These are phyloP conservation scores for Linum tenue DNA, from an alignment of 345 rosid species.

Conservation along the genomic window DNA sequence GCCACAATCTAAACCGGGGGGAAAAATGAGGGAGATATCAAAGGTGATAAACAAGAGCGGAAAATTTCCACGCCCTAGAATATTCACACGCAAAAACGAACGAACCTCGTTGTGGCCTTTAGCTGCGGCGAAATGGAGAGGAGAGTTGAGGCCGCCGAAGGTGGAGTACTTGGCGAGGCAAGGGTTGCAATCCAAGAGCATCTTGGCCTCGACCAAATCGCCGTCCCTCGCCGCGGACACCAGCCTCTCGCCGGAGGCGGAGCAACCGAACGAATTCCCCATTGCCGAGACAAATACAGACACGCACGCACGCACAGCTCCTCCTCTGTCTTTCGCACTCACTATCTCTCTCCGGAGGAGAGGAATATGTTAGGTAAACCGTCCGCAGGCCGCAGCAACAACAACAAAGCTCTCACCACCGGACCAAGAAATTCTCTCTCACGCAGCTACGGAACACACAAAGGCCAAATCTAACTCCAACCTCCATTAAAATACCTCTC, in stretches of 20 bases:
- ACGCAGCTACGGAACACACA: too few species aligned
- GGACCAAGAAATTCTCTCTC: too few species aligned
- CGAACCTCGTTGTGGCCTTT: slow-evolving; percentile 97
- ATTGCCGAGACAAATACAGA: slow-evolving; percentile 17
- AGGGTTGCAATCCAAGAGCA: slow-evolving; percentile 92
- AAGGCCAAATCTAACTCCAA: too few species aligned
- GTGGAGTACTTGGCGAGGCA: slow-evolving; percentile 96
- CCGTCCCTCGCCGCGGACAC: slow-evolving; percentile 99
- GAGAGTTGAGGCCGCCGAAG: slow-evolving; percentile 95
- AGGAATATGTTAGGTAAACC: too few species aligned
- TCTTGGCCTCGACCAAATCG: slow-evolving; percentile 91
- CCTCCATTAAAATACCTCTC: too few species aligned
- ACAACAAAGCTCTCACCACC: too few species aligned
- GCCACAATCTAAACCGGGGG: slow-evolving; percentile 82
- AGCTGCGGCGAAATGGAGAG: slow-evolving; percentile 96
- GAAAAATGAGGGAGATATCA: slow-evolving; percentile 1
- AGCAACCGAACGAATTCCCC: slow-evolving; percentile 99
- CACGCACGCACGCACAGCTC: background rate
- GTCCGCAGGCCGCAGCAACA: too few species aligned
- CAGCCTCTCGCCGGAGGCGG: slow-evolving; percentile 94
- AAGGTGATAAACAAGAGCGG: background rate
- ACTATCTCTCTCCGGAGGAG: background rate
- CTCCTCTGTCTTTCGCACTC: slow-evolving; percentile 2
- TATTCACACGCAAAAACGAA: too few species aligned
- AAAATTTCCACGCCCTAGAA: background rate